Evolutionary conservation across 257 asterid genomes (phyloP), one percentile per base, ranked within the genome.

Genomic region (Cynanchum wilfordii): DNA sequence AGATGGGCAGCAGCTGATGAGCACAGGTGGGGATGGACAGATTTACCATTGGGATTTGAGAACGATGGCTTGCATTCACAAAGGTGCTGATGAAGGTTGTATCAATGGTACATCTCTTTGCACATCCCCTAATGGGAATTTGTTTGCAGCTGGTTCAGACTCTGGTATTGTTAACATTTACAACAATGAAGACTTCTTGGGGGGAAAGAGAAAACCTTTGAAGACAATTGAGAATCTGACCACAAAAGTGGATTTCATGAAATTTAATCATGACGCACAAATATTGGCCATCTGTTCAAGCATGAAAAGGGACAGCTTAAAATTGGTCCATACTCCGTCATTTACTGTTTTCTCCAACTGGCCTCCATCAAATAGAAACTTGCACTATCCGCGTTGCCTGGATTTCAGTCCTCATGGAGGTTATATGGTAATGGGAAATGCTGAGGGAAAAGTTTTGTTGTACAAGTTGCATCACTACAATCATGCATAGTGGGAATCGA

Each of bases 391-490:
- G 0, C 83, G 83, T 58, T 92, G 96, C 71, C 42, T 85, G 81
- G 99, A 94, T 73, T 91, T 90, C 73, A 92, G 99, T 80, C 99
- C 99, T 65, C 90, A 71, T 36, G 96, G 99, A 47, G 99, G 99
- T 54, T 94, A 88, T 59, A 87, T 94, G 97, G 92, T 95, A 0
- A 51, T 85, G 83, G 98, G 97, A 20, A 89, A 94, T 81, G 93
- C 98, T 76, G 87, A 85, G 8, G 98, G 99, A 13, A 90, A 87
- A 44, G 97, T 91, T 50, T 42, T 90, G 72, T 64, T 92, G 66
- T 94, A 89, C 88, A 94, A 92, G 89, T 84, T 94, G 83, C 97
- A 94, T 81, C 97, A 94, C 76, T 91, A 90, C 80, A 83, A 87
- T 79, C 87, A 85, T 75, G 96, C 96, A 0, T 91, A 85, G 82